Base-by-base conservation (phyloP, 306 rosid genomes). In the Prunus mume region DNA sequence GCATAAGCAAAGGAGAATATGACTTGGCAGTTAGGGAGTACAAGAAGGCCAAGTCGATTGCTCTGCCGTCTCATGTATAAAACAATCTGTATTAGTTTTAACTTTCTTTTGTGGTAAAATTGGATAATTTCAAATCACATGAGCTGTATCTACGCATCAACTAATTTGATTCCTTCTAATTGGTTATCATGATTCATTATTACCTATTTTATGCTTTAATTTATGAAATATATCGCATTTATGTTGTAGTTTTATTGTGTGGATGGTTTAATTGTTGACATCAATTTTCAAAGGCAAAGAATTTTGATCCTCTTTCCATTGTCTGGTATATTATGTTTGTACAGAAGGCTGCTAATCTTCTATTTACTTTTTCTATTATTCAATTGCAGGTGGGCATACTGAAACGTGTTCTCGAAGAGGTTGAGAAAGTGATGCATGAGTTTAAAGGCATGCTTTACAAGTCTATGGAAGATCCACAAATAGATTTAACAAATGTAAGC, bases 371-470 rank as follows among this genome's bases (percentile, higher is more conserved):
- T 55, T 41, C 56, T 69, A 70, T 75, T 38, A 52, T 78, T 82
- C 79, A 63, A 83, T 86, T 85, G 82, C 90, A 95, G 90, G 97
- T 92, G 71, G 98, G 99, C 78, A 89, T 95, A 84, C 86, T 95
- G n/a, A 95, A 95, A 83, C 93, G 93, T 60, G 99, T 95, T 68
- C 97, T 92, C n/a, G 99, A 95, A 83, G 99, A 95, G 88, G 98
- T 95, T 82, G 99, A 95, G 77, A 95, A 92, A 79, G 97, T 92
- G 85, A 92, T 95, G 97, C 86, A 89, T 66, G 99, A 92, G 77
- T 95, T 95, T 87, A 95, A 95, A 88, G 90, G 92, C 72, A 90
- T 70, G 80, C 97, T 95, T 75, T 95, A 92, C 88, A 92, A 90
- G 84, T 86, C 98, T 83, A 90, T 92, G 99, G 99, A 95, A 85